Percentiles rank a stretch among this genome's conserved stretches.
phyloP scores from a whole-genome alignment of 768 basidiomycete species.

The Amanita rubescens region DNA sequence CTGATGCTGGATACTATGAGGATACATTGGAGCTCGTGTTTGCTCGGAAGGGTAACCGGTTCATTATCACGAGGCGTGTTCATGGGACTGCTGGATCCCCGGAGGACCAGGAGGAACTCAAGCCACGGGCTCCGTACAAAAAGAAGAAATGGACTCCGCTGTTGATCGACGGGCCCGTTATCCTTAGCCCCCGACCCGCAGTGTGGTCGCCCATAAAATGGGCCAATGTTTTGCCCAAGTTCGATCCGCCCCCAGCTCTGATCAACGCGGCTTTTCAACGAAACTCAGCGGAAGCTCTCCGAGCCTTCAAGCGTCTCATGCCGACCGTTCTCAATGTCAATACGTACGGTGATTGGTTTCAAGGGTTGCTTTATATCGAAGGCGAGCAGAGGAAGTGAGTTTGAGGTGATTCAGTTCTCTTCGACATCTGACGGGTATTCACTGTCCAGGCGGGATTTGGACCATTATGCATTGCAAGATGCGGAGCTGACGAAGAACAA shows the following conservation, averaged over 20 bases:
- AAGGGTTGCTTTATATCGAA: constrained; percentile 40
- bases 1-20: constrained; percentile 36
- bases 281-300: background rate
- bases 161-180: constrained; percentile 21
- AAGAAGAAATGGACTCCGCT: constrained; percentile 18
- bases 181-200: constrained; percentile 31
- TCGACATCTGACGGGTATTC: background rate
- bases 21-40: constrained; percentile 45
- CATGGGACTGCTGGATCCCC: constrained; percentile 39
- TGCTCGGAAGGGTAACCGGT: constrained; percentile 23
- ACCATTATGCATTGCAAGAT: constrained; percentile 28
- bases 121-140: constrained; percentile 37
- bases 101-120: constrained; percentile 41
- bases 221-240: constrained; percentile 24
- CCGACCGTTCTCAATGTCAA: constrained; percentile 25
- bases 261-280: constrained; percentile 21
- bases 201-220: constrained; percentile 31
- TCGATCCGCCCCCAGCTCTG: constrained; percentile 23
- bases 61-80: constrained; percentile 41
- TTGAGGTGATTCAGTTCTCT: constrained; percentile 1
- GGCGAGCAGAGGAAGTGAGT: constrained; percentile 40
- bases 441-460: constrained; percentile 28
- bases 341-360: constrained; percentile 39
- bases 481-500: constrained; percentile 27
- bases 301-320: constrained; percentile 25